A percentile compares a stretch with the other conserved stretches of the same genome.
phyloP scores from a whole-genome alignment of 1,139 yeast genomes.

The Scheffersomyces segobiensis region DNA sequence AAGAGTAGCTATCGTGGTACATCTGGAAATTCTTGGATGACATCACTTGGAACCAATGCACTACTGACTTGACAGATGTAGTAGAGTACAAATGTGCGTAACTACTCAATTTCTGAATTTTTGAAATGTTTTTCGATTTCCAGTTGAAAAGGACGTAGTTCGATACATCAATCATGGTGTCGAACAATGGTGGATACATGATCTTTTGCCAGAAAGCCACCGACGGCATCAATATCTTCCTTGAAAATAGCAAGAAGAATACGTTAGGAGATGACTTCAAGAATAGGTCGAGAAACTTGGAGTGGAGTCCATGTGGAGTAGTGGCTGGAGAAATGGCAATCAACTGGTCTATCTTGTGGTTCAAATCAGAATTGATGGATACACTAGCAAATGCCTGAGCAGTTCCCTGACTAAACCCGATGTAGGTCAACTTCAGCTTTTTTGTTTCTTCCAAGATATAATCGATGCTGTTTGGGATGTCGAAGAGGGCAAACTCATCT shows the following conservation, averaged over 20 bases:
- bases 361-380: conserved; percentile 68
- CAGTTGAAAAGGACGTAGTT: conserved; percentile 73
- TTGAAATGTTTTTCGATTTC: conserved; percentile 68
- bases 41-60: conserved; percentile 96
- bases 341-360: conserved; percentile 65
- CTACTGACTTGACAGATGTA: conserved; percentile 88
- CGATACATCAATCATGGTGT: conserved; percentile 68
- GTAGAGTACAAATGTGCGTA: conserved; percentile 87
- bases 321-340: conserved; percentile 92
- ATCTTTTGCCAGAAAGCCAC: conserved; percentile 82
- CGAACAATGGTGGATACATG: conserved; percentile 81
- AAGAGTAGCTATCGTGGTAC: conserved; percentile 63
- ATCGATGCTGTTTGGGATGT: conserved; percentile 46
- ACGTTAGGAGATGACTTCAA: conserved; percentile 78
- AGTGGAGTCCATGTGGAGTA: conserved; percentile 84
- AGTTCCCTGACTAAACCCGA: conserved; percentile 91
- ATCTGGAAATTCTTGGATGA: conserved; percentile 79
- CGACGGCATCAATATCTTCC: conserved; percentile 69
- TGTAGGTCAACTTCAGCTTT: conserved; percentile 53
- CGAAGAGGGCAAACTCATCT: conserved; percentile 50
- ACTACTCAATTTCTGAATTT: conserved; percentile 70
- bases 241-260: conserved; percentile 73
- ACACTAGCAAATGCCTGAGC: conserved; percentile 88
- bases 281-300: conserved; percentile 72
- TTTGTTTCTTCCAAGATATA: conserved; percentile 31